These are phyloP conservation scores for Articulospora tetracladia DNA, from an alignment of 495 filamentous ascomycete genomes.

Conservation along the genomic window DNA sequence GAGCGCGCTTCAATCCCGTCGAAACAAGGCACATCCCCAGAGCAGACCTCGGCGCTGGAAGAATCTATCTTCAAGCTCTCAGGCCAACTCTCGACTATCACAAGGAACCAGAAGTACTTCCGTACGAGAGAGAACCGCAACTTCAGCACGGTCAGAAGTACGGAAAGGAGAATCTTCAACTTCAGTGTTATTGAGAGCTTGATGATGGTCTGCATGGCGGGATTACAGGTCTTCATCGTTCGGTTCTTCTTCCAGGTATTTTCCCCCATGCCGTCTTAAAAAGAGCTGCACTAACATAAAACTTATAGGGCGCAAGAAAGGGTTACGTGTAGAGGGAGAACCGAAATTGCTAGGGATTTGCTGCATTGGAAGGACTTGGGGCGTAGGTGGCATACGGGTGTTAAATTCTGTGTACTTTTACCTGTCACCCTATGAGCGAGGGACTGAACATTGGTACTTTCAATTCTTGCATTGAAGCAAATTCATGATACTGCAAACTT, in stretches of 20 bases:
- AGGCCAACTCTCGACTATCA: slow-evolving; percentile 90
- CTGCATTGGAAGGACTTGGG: slow-evolving; percentile 5
- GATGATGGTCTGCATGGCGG: slow-evolving; percentile 95
- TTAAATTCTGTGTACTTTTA: slow-evolving; percentile 18
- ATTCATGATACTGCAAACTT: neutral
- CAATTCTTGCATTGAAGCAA: neutral
- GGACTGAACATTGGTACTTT: slow-evolving; percentile 3
- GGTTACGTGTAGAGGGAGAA: slow-evolving; percentile 46
- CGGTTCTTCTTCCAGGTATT: slow-evolving; percentile 94
- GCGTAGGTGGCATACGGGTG: slow-evolving; percentile 3
- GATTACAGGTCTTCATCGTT: slow-evolving; percentile 95
- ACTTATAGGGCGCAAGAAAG: slow-evolving; percentile 48
- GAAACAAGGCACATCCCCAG: slow-evolving; percentile 85
- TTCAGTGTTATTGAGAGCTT: slow-evolving; percentile 90
- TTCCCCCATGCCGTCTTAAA: neutral
- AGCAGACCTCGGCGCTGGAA: slow-evolving; percentile 87
- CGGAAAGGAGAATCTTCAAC: slow-evolving; percentile 92
- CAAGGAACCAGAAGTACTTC: slow-evolving; percentile 98
- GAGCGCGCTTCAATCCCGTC: slow-evolving; percentile 68
- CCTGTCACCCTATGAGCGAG: slow-evolving; percentile 4
- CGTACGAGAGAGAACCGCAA: slow-evolving; percentile 98
- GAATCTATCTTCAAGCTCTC: slow-evolving; percentile 97
- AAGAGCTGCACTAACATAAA: slow-evolving; percentile 16
- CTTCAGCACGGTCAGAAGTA: slow-evolving; percentile 95
- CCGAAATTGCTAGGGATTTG: neutral